Conservation (phyloP, 163 green algal genomes). For the Botryococcus braunii region DNA sequence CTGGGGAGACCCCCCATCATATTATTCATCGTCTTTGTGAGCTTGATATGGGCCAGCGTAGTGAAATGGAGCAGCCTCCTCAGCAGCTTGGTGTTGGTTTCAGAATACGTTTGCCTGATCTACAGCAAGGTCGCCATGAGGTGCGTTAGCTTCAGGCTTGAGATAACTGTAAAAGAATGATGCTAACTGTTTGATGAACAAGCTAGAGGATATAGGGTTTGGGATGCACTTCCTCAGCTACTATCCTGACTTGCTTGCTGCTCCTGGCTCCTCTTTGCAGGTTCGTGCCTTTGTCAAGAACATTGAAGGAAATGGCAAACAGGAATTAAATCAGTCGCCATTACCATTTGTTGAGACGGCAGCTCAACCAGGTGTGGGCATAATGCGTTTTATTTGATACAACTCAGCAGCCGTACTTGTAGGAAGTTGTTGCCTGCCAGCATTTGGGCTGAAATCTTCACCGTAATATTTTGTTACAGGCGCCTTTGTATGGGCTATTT, state of each 20-base stretch:
- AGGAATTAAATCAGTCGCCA: conserved; percentile 42
- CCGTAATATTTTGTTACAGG: too few relatives aligned
- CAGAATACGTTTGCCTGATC: conserved; percentile 27
- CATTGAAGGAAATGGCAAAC: conserved; percentile 12
- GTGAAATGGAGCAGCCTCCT: conserved; percentile 13
- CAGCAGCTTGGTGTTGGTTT: conserved; percentile 27
- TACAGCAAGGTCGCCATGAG: conserved; percentile 29
- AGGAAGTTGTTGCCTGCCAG: too few relatives aligned
- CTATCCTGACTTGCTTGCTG: too few relatives aligned
- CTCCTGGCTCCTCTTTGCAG: conserved; percentile 23
- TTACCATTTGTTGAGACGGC: conserved; percentile 35
- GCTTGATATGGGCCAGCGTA: conserved; percentile 14
- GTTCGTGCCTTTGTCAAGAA: conserved; percentile 34
- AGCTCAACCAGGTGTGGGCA: conserved; percentile 13
- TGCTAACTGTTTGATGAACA: too few relatives aligned
- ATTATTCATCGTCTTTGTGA: conserved; percentile 28
- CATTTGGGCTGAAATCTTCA: too few relatives aligned
- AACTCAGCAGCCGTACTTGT: too few relatives aligned
- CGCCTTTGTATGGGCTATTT: too few relatives aligned
- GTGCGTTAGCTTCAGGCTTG: too few relatives aligned
- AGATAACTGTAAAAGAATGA: too few relatives aligned
- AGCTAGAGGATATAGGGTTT: too few relatives aligned
- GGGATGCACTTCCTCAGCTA: too few relatives aligned
- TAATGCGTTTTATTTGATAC: too few relatives aligned
- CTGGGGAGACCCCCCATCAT: conserved; percentile 16